phyloP scores from a whole-genome alignment of 768 basidiomycete species.

The Neoboletus brunneissimus region DNA sequence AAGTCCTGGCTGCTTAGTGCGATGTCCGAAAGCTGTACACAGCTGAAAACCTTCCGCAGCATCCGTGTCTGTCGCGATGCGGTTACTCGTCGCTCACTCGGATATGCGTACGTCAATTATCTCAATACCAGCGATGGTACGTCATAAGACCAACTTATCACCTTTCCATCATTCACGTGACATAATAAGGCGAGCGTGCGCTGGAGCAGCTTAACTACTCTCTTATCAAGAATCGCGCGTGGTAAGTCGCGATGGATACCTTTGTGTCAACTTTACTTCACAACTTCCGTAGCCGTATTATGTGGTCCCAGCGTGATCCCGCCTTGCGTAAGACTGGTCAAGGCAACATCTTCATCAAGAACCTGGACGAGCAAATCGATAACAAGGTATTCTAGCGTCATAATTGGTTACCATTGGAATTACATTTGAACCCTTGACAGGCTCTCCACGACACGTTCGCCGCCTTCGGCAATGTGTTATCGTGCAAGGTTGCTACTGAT shows the following conservation, averaged over 20 bases:
- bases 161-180: neutral
- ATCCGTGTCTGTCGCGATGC: slow-evolving; percentile 99
- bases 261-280: neutral
- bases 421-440: slow-evolving; percentile 37
- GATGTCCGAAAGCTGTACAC: neutral
- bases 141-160: slow-evolving; percentile 23
- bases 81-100: slow-evolving; percentile 98
- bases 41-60: slow-evolving; percentile 37
- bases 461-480: slow-evolving; percentile 97
- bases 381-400: slow-evolving; percentile 66
- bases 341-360: slow-evolving; percentile 99
- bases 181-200: slow-evolving; percentile 81
- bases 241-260: slow-evolving; percentile 47
- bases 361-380: slow-evolving; percentile 94
- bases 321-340: slow-evolving; percentile 98
- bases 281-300: slow-evolving; percentile 74
- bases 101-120: slow-evolving; percentile 99
- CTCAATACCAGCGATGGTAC: slow-evolving; percentile 90
- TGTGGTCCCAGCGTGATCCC: slow-evolving; percentile 99
- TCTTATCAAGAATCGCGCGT: slow-evolving; percentile 95
- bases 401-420: neutral
- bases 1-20: slow-evolving; percentile 25
- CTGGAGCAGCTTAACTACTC: slow-evolving; percentile 99
- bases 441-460: slow-evolving; percentile 99
- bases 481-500: slow-evolving; percentile 98